Evolutionary conservation across 202 grass and related monocot genomes (phyloP).

Genomic region (Setaria italica): DNA sequence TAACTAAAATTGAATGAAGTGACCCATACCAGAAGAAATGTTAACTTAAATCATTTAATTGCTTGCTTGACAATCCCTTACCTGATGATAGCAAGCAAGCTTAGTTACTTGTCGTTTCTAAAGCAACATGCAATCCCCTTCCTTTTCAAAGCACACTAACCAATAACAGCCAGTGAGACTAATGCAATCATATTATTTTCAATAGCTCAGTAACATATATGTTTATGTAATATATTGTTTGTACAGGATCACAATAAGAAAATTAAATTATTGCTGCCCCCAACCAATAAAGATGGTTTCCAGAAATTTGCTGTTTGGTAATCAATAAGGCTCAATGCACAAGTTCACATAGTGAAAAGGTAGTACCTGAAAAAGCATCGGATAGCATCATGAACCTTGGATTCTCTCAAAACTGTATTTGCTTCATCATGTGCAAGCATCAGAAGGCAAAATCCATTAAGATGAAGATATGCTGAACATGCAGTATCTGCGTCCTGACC

Average conservation of each 20-base stretch:
- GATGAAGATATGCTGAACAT: conserved; percentile 72
- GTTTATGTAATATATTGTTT: conserved; percentile 3
- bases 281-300: conserved; percentile 11
- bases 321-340: background rate
- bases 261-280: conserved; percentile 2
- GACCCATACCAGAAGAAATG: background rate
- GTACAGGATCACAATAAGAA: conserved; percentile 33
- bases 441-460: conserved; percentile 90
- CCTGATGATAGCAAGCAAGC: background rate
- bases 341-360: background rate
- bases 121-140: background rate
- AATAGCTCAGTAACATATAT: conserved; percentile 11
- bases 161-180: conserved; percentile 6
- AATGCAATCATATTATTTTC: background rate
- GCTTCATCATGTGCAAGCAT: conserved; percentile 73
- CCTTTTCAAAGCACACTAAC: background rate
- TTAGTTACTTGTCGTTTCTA: background rate
- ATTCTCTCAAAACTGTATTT: conserved; percentile 74
- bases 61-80: background rate
- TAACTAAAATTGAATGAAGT: background rate
- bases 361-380: conserved; percentile 88
- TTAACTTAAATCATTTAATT: conserved; percentile 3
- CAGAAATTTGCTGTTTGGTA: conserved; percentile 27
- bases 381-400: conserved; percentile 80
- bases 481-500: conserved; percentile 55